These are phyloP conservation scores for Aspergillus felis DNA, from an alignment of 2,329 filamentous ascomycete species.

Conservation along the genomic window DNA sequence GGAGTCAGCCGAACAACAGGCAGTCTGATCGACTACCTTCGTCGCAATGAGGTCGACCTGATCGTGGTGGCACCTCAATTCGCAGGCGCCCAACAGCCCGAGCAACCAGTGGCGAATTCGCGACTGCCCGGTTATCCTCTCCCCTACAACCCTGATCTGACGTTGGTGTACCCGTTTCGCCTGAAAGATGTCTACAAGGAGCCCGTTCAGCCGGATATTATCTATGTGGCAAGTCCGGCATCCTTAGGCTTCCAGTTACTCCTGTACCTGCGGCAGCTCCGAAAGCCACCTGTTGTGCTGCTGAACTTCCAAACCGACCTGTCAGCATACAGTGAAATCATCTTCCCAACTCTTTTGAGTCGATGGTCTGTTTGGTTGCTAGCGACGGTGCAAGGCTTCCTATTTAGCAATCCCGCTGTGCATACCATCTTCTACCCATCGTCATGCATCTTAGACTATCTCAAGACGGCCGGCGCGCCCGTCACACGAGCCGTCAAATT, in stretches of 20 bases:
- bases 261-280: constrained; percentile 62
- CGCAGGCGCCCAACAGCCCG: constrained; percentile 44
- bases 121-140: constrained; percentile 62
- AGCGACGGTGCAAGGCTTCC: constrained; percentile 60
- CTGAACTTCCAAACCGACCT: constrained; percentile 72
- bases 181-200: constrained; percentile 58
- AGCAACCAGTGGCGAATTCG: constrained; percentile 36
- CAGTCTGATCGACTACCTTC: constrained; percentile 65
- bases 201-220: constrained; percentile 64
- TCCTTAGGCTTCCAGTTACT: constrained; percentile 68
- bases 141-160: constrained; percentile 68
- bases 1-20: constrained; percentile 69
- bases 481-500: constrained; percentile 56
- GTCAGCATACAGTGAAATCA: constrained; percentile 63
- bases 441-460: constrained; percentile 58
- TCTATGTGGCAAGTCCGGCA: constrained; percentile 67
- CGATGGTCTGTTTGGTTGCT: constrained; percentile 60
- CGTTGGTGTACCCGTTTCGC: constrained; percentile 65
- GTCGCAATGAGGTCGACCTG: constrained; percentile 60
- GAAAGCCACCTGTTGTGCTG: constrained; percentile 54
- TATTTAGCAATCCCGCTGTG: constrained; percentile 60
- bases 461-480: constrained; percentile 55
- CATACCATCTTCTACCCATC: constrained; percentile 68
- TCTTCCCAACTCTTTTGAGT: constrained; percentile 63
- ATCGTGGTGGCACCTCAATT: constrained; percentile 62